phyloP scores from a whole-genome alignment of 306 rosid species.

The Cicer cuneatum region DNA sequence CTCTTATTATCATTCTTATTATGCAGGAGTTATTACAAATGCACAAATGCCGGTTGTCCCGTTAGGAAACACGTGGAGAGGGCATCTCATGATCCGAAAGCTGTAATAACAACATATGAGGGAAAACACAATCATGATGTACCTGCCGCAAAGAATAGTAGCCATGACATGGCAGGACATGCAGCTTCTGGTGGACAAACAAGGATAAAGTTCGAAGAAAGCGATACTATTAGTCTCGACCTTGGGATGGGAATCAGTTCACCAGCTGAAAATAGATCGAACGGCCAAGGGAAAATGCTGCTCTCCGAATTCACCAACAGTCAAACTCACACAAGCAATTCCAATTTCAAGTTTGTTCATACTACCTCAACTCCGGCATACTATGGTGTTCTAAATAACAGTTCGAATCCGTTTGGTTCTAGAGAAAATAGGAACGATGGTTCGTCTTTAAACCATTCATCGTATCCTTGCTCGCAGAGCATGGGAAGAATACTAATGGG shows the following conservation, averaged over 20 bases:
- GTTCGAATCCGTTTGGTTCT: conserved; percentile 66
- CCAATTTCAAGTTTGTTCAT: conserved; percentile 68
- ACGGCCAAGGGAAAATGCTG: conserved; percentile 54
- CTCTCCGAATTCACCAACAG: conserved; percentile 55
- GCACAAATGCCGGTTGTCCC: conserved; percentile 94
- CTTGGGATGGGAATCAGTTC: conserved; percentile 87
- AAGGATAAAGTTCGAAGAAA: conserved; percentile 72
- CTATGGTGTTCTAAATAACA: conserved; percentile 66
- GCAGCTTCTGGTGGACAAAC: conserved; percentile 47
- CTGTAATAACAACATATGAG: conserved; percentile 94
- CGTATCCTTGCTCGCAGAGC: conserved; percentile 77
- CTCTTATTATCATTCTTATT: conserved; percentile 40
- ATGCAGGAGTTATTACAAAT: conserved; percentile 97
- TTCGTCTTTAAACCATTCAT: conserved; percentile 63
- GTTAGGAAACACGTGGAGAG: conserved; percentile 97
- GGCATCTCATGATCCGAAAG: conserved; percentile 97
- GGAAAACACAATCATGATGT: conserved; percentile 97
- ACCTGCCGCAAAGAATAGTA: conserved; percentile 80
- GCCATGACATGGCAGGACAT: conserved; percentile 79
- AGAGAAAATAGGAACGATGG: conserved; percentile 70
- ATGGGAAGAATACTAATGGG: conserved; percentile 86
- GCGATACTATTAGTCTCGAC: conserved; percentile 84
- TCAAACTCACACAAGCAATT: conserved; percentile 57
- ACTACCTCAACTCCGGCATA: conserved; percentile 55
- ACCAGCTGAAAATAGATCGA: conserved; percentile 62